These are phyloP conservation scores for Pythium sp. DNA, from an alignment of 352 stramenopile species.

Conservation along the genomic window DNA sequence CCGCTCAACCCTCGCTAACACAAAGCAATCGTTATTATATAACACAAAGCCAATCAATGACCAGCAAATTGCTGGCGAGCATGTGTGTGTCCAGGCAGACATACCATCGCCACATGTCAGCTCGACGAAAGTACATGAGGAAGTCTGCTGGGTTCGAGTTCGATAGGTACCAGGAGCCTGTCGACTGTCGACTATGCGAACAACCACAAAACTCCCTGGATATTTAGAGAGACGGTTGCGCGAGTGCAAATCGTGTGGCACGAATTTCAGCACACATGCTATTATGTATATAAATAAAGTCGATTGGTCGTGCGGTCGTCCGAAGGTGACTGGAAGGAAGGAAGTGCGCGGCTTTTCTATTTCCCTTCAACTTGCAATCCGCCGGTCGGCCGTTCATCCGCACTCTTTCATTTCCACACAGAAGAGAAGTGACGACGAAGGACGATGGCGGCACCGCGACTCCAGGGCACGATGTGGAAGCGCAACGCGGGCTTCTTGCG, in stretches of 20 bases:
- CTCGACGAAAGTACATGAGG: too few relatives aligned
- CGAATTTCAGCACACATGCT: background rate
- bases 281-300: too few relatives aligned
- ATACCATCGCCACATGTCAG: too few relatives aligned
- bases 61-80: too few relatives aligned
- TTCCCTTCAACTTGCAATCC: constrained; percentile 5
- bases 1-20: too few relatives aligned
- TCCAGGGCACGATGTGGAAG: constrained; percentile 60
- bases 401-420: background rate
- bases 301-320: constrained; percentile 6
- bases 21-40: too few relatives aligned
- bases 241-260: background rate
- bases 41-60: too few relatives aligned
- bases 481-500: constrained; percentile 63
- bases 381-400: background rate
- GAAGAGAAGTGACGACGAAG: background rate
- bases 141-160: too few relatives aligned
- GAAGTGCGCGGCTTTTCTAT: background rate
- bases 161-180: too few relatives aligned
- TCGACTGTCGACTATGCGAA: too few relatives aligned
- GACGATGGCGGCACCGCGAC: constrained; percentile 20
- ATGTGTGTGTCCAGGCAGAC: too few relatives aligned
- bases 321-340: constrained; percentile 5
- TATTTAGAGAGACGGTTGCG: background rate
- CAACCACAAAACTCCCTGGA: background rate